phyloP scores from a whole-genome alignment of 148 eudicot species.

The Dysphania ambrosioides region DNA sequence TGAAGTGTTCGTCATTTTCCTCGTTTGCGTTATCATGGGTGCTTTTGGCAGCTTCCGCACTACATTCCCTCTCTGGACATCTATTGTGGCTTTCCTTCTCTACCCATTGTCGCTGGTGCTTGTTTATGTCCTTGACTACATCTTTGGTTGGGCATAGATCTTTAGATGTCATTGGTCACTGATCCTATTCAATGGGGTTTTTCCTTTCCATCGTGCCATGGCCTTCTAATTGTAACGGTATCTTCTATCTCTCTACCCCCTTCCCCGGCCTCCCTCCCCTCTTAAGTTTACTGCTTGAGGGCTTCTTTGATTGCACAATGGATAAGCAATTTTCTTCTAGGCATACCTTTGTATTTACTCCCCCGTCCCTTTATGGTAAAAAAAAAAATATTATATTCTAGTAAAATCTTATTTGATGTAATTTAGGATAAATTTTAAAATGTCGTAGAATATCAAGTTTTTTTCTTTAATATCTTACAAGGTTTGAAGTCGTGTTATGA shows the following conservation, averaged over 20 bases:
- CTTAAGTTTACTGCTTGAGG: background rate
- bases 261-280: background rate
- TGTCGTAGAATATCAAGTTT: too few species aligned
- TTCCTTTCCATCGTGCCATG: background rate
- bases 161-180: background rate
- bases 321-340: conserved; percentile 13
- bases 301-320: background rate
- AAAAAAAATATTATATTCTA: too few species aligned
- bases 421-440: too few species aligned
- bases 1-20: conserved; percentile 75
- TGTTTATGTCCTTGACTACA: conserved; percentile 79
- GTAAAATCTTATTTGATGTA: too few species aligned
- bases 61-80: conserved; percentile 79
- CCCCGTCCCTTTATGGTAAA: too few species aligned
- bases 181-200: conserved; percentile 5
- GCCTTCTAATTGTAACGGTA: background rate
- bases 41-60: conserved; percentile 70
- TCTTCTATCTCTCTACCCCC: background rate
- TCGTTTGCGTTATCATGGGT: conserved; percentile 83
- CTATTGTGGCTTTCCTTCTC: conserved; percentile 62
- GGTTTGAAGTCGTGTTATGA: too few species aligned
- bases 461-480: too few species aligned
- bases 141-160: conserved; percentile 78
- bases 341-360: background rate
- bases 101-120: conserved; percentile 71